Evolutionary conservation across 106 monocot genomes (phyloP), one percentile per base, ranked within the genome.

Genomic region (Phalaenopsis aphrodite): DNA sequence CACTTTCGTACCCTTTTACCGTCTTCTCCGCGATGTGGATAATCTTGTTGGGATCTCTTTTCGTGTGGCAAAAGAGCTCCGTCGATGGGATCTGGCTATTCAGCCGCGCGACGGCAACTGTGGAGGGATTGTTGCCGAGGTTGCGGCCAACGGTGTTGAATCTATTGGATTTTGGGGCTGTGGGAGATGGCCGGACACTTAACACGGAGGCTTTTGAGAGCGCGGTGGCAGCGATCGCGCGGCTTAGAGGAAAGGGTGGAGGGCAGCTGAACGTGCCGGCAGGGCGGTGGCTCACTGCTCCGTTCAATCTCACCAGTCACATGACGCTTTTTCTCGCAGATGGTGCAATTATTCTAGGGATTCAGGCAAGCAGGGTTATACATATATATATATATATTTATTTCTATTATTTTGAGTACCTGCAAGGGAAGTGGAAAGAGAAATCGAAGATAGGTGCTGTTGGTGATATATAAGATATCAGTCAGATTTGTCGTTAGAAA

Each of bases 251-350:
- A 58, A 73, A 42, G 36, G 93, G 93, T 17, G 93, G 93, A 1
- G 90, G 88, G 55, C 90, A 88, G 88, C 90, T 93, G 37, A 88
- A 88, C 45, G 93, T 93, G 42, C 87, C 45, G 56, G 47, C 72
- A 39, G 93, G 93, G 46, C 19, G 78, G 37, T 93, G 93, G 93
- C 77, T 93, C 71, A 93, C 93, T 46, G 90, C 84, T 17, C 90
- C 90, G 21, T 93, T 93, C 81, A 93, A 93, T 69, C 81, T 93
- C 76, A 90, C 93, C 56, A 93, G 90, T 48, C 88, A 90, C 61
- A 88, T 93, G 88, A 93, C 93, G 37, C 80, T 93, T 41, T 93
- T 93, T 78, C 85, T 93, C 11, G 90, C 78, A 36, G 90, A 93
- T n/a, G 93, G 88, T 5, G 85, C 93, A 5, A 90, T 85, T 8